A percentile compares a stretch with the other conserved stretches of the same genome.
phyloP scores from a whole-genome alignment of 345 rosid species.

The Dovyalis caffra region DNA sequence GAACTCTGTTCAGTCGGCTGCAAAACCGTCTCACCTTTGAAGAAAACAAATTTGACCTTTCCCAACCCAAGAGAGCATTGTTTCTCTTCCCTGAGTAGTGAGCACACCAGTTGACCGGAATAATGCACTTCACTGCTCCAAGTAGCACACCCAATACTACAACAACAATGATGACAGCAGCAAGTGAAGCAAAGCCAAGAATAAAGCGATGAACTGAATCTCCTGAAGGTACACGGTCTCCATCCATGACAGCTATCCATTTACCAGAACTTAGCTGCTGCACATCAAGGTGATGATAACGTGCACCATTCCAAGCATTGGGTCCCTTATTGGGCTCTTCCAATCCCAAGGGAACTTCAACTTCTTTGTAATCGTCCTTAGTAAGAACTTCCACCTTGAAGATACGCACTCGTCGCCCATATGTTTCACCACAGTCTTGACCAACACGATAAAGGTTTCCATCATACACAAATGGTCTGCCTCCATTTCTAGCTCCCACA shows the following conservation, averaged over 20 bases:
- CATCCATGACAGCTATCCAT: slow-evolving; percentile 83
- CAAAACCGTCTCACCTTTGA: slow-evolving; percentile 65
- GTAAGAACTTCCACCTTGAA: slow-evolving; percentile 71
- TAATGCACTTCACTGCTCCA: slow-evolving; percentile 74
- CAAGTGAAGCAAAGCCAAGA: slow-evolving; percentile 70
- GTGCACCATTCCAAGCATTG: slow-evolving; percentile 83
- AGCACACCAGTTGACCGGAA: slow-evolving; percentile 81
- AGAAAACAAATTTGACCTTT: slow-evolving; percentile 48
- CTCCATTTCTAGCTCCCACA: slow-evolving; percentile 89
- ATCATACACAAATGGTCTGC: slow-evolving; percentile 64
- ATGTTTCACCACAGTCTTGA: slow-evolving; percentile 88
- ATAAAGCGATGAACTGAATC: slow-evolving; percentile 48
- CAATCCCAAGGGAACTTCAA: slow-evolving; percentile 61
- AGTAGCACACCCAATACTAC: slow-evolving; percentile 59
- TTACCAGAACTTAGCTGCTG: slow-evolving; percentile 73
- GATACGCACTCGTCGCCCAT: slow-evolving; percentile 61
- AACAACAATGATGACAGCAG: slow-evolving; percentile 48
- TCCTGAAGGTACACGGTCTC: slow-evolving; percentile 86
- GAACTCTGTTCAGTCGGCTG: slow-evolving; percentile 66
- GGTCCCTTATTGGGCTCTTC: slow-evolving; percentile 53
- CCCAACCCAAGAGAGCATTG: slow-evolving; percentile 48
- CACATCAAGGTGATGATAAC: slow-evolving; percentile 82
- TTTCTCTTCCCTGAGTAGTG: slow-evolving; percentile 61
- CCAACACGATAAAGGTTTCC: slow-evolving; percentile 89
- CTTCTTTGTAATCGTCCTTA: slow-evolving; percentile 64